Evolutionary conservation across 768 basidiomycete genomes (phyloP), one percentile per base, ranked within the genome.

Genomic region (Phylloporus sp.): DNA sequence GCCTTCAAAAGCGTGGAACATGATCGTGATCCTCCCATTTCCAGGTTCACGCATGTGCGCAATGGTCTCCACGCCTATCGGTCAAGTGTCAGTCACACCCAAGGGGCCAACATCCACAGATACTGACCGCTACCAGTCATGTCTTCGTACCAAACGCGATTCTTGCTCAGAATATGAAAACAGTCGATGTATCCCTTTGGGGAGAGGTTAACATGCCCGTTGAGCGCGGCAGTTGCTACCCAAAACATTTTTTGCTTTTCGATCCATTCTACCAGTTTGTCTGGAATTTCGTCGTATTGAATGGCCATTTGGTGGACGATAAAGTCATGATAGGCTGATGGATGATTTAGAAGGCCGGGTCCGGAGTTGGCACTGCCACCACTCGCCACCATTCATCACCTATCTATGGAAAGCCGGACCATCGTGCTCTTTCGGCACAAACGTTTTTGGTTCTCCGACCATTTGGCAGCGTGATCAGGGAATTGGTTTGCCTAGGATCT

Each of bases 131-230:
- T 82, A 9, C 86, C 86, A 18, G 80, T 82, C 40, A 86, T 72
- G 62, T 88, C 86, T 59, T 88, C 84, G 55, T 88, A 88, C 86
- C 86, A 88, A 2, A 84, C 81, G 41, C 66, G 70, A 36, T 72
- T 78, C 18, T 75, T 65, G 50, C 79, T 70, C 15, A 77, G 71
- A 54, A 86, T 62, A 58, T 84, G 84, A 60, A 89, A 86, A 4
- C 78, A 79, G 8, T 80, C 80, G 53, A 75, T 68, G 24, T 77
- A 70, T 40, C 81, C 82, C 58, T 88, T 88, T 0, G 86, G 84
- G 0, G 83, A 86, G 23, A 88, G 63, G 57, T 88, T 88, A 41
- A 89, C 75, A 45, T 83, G 81, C 0, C 83, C 85, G 11, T 79
- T 74, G 18, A 86, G 76, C 12, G 86, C 85, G 0, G 84, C 81